A percentile compares a stretch with the other conserved stretches of the same genome.
Conservation (phyloP, 2,329 filamentous ascomycete genomes). For the Raffaelea ambrosiae region DNA sequence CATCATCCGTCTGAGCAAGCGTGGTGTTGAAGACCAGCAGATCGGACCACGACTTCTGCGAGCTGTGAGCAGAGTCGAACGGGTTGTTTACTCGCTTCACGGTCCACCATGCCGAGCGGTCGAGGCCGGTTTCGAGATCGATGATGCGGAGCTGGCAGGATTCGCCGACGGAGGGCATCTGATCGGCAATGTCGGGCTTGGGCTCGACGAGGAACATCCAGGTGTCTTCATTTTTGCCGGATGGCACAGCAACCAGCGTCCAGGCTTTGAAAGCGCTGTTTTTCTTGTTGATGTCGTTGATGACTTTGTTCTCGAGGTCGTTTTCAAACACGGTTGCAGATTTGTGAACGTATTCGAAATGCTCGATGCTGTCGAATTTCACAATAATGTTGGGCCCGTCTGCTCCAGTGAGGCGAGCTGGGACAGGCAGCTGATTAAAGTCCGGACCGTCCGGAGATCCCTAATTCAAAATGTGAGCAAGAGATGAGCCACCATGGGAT, state of each 20-base stretch:
- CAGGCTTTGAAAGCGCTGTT: constrained; percentile 13
- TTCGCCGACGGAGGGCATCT: constrained; percentile 11
- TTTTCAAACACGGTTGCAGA: constrained; percentile 11
- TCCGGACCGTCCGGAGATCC: neutral
- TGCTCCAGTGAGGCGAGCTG: neutral
- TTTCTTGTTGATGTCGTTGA: constrained; percentile 25
- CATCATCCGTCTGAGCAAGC: constrained; percentile 1
- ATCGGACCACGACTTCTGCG: constrained; percentile 5
- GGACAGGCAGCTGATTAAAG: neutral
- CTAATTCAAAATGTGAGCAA: neutral
- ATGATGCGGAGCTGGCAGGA: constrained; percentile 7
- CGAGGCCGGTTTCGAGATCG: neutral
- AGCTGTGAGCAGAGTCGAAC: constrained; percentile 2
- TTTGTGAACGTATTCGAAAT: constrained; percentile 10
- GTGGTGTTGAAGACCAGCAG: constrained; percentile 11
- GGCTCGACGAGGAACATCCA: constrained; percentile 13
- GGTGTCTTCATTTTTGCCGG: constrained; percentile 3
- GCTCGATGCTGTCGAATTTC: constrained; percentile 7
- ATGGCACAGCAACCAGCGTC: constrained; percentile 7
- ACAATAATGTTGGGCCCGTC: neutral
- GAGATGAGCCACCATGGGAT: neutral
- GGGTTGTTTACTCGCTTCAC: constrained; percentile 9
- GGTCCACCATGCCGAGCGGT: constrained; percentile 10
- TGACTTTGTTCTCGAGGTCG: constrained; percentile 15
- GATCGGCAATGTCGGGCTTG: neutral